A percentile compares a stretch with the other conserved stretches of the same genome.
These are phyloP conservation scores for Penicillium vulpinum DNA, from an alignment of 2,329 filamentous ascomycete species.

Conservation along the genomic window DNA sequence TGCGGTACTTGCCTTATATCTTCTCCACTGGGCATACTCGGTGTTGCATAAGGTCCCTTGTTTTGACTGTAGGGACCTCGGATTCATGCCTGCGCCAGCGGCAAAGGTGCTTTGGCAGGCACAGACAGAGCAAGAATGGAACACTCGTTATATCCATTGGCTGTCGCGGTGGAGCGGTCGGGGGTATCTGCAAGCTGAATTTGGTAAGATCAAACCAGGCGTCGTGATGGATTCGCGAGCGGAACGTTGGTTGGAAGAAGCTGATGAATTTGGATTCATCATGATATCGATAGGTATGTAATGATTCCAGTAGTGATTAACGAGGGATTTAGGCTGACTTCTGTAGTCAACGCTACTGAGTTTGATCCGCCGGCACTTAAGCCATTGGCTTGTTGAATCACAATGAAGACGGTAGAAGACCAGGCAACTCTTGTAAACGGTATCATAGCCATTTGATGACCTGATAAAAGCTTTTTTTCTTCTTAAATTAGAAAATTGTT, in stretches of 20 bases:
- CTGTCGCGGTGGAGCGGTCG: conserved; percentile 6
- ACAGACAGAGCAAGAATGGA: conserved; percentile 35
- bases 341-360: conserved; percentile 1
- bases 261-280: conserved; percentile 46
- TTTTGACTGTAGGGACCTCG: conserved; percentile 40
- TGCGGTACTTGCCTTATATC: conserved; percentile 37
- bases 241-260: conserved; percentile 46
- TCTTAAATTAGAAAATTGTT: too few species aligned
- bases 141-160: conserved; percentile 28
- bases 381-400: background rate
- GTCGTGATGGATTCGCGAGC: conserved; percentile 33
- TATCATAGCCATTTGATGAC: too few species aligned
- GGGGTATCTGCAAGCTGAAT: conserved; percentile 7
- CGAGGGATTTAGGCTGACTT: background rate
- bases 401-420: background rate
- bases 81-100: conserved; percentile 42
- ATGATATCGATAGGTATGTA: conserved; percentile 39
- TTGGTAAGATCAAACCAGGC: conserved; percentile 19
- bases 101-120: conserved; percentile 44
- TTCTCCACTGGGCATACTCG: conserved; percentile 44
- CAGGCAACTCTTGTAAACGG: background rate
- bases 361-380: background rate
- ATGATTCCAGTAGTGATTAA: background rate
- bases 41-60: conserved; percentile 35
- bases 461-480: too few species aligned